These are phyloP conservation scores for Paracoccidioides brasiliensis DNA, from an alignment of 2,329 filamentous ascomycete genomes.

Conservation along the genomic window DNA sequence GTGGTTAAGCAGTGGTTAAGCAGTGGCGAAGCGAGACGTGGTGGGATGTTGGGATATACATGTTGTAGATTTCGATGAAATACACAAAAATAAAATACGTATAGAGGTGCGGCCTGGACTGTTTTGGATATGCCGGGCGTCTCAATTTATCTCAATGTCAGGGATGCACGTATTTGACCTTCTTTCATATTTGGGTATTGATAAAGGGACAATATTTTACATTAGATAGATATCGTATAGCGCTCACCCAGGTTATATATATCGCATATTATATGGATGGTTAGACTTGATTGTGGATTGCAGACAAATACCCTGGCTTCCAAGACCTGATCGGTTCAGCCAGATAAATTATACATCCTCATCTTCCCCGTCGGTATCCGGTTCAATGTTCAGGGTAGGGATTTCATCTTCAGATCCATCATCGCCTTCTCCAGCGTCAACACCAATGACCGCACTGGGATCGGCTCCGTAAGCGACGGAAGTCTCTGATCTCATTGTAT, in stretches of 20 bases:
- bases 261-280: not conserved
- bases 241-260: not conserved
- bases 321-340: not conserved
- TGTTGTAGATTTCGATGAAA: constrained; percentile 14
- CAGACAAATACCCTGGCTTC: not conserved
- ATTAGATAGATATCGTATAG: too few relatives aligned
- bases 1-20: constrained; percentile 28
- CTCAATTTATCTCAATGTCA: too few relatives aligned
- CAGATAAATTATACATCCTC: constrained; percentile 10
- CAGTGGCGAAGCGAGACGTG: constrained; percentile 51
- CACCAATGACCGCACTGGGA: constrained; percentile 1
- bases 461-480: not conserved
- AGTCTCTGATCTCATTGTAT: not conserved
- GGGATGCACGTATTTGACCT: too few relatives aligned
- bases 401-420: constrained; percentile 38
- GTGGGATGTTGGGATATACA: constrained; percentile 43
- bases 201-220: too few relatives aligned
- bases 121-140: not conserved
- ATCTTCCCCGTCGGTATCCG: constrained; percentile 36
- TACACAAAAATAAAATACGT: not conserved
- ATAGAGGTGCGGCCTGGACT: not conserved
- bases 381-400: constrained; percentile 35
- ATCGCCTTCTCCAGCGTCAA: constrained; percentile 15
- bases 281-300: not conserved
- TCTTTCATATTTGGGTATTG: not conserved